Evolutionary conservation across 2,329 filamentous ascomycete genomes (phyloP), one percentile per base, ranked within the genome.

Genomic region (Sordariomycetes sp.): DNA sequence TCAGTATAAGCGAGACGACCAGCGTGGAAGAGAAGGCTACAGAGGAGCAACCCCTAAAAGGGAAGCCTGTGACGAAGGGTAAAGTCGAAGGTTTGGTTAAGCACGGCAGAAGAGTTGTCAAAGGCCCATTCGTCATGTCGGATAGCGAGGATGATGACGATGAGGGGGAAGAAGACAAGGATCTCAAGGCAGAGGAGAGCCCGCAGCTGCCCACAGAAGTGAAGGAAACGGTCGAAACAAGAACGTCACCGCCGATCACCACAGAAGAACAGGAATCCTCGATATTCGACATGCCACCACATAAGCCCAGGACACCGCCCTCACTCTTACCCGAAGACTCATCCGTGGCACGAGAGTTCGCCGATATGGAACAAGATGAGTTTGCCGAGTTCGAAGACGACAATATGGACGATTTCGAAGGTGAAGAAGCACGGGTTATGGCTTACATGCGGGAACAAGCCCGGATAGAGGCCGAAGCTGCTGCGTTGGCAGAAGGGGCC

Each of bases 361-460:
- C 59, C 12, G 39, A 59, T 21, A 60, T 54, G 25, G 48, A 50
- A 4, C 46, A 52, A 36, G 46, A 39, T 34, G 61, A 62, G 30
- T 45, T 52, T 37, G 46, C 37, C 36, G 60, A 63, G 29, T 46
- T 80, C 45, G 77, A 83, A 45, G 73, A 78, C 14, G 72, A 79
- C 42, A 59, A 66, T 20, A 53, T 66, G 21, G 62, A 66, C 30
- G 53, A 57, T 2, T 61, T 67, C 23, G 70, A 70, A 46, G 79
- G 79, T 25, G 77, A 83, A 47, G 79, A 84, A 50, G 72, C 70
- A 42, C 61, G 75, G 31, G 77, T 79, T 46, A 72, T 75, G 57
- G 66, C 71, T 31, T 88, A 75, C 55, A 85, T 88, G 78, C 75
- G 79, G 47, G 81, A 86, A 50, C 85, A 92, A 53, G 75, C 75